phyloP scores from a whole-genome alignment of 345 rosid species.

The Eucalyptus tenuipes region DNA sequence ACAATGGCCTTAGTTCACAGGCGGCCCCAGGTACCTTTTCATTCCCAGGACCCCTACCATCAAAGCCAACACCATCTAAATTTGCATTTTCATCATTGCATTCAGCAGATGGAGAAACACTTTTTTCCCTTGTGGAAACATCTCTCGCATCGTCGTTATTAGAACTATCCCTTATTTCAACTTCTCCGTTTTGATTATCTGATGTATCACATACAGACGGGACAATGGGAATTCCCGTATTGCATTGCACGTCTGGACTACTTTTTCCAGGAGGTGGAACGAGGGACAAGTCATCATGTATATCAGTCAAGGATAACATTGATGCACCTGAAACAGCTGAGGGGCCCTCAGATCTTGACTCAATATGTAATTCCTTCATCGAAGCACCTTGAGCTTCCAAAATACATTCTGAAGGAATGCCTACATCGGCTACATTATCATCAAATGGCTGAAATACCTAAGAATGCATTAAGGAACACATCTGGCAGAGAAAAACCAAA shows the following conservation, averaged over 20 bases:
- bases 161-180: conserved; percentile 58
- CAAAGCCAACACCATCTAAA: conserved; percentile 37
- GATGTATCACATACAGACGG: conserved; percentile 35
- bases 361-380: conserved; percentile 57
- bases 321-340: conserved; percentile 89
- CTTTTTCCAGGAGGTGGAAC: conserved; percentile 50
- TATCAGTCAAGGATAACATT: conserved; percentile 70
- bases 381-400: conserved; percentile 69
- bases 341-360: conserved; percentile 76
- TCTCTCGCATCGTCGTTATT: conserved; percentile 35
- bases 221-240: conserved; percentile 36
- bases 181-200: conserved; percentile 39
- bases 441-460: conserved; percentile 86
- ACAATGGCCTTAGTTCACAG: conserved; percentile 55
- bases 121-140: conserved; percentile 49
- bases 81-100: conserved; percentile 44
- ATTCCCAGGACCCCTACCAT: conserved; percentile 35
- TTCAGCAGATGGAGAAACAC: conserved; percentile 30
- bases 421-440: conserved; percentile 49
- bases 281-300: conserved; percentile 40
- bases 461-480: conserved; percentile 32
- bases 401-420: conserved; percentile 44
- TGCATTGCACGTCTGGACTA: conserved; percentile 36
- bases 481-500: background rate
- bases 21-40: conserved; percentile 41